These are phyloP conservation scores for Sarocladium kiliense DNA, from an alignment of 2,329 filamentous ascomycete genomes.

Conservation along the genomic window DNA sequence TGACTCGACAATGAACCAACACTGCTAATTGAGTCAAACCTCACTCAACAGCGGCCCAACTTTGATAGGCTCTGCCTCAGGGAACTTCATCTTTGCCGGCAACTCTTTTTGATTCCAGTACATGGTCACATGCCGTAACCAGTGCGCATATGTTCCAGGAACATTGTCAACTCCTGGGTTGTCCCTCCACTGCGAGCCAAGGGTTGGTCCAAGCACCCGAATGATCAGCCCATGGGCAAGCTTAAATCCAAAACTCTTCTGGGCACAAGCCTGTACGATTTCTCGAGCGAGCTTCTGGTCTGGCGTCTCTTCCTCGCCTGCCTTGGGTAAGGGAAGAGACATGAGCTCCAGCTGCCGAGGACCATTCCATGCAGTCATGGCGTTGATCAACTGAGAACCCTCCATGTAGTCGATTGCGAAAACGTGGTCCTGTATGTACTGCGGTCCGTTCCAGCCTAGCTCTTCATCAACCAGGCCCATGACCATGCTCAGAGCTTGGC, in stretches of 20 bases:
- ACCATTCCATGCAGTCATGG: constrained; percentile 46
- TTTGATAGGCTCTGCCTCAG: constrained; percentile 31
- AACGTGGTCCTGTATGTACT: constrained; percentile 42
- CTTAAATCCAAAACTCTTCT: constrained; percentile 48
- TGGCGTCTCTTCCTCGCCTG: constrained; percentile 26
- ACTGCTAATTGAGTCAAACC: background rate
- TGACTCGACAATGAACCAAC: no score
- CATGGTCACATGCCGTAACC: constrained; percentile 44
- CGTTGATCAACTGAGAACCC: constrained; percentile 47
- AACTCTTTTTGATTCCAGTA: constrained; percentile 40
- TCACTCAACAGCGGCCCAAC: constrained; percentile 22
- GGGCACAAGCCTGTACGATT: constrained; percentile 47
- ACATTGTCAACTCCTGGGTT: constrained; percentile 42
- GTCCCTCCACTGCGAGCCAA: constrained; percentile 49
- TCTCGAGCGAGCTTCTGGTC: constrained; percentile 43
- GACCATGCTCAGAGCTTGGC: constrained; percentile 45
- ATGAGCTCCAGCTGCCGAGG: constrained; percentile 43
- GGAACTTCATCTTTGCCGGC: constrained; percentile 28
- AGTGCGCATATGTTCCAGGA: constrained; percentile 48
- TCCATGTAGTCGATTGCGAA: constrained; percentile 46
- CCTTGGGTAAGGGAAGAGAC: constrained; percentile 26
- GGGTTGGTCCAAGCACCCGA: constrained; percentile 40
- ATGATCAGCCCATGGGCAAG: constrained; percentile 50
- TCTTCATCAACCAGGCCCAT: constrained; percentile 46
- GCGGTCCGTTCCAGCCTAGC: constrained; percentile 48